Evolutionary conservation across 352 stramenopile species (phyloP).

Genomic region (Globisporangium apiculatum): DNA sequence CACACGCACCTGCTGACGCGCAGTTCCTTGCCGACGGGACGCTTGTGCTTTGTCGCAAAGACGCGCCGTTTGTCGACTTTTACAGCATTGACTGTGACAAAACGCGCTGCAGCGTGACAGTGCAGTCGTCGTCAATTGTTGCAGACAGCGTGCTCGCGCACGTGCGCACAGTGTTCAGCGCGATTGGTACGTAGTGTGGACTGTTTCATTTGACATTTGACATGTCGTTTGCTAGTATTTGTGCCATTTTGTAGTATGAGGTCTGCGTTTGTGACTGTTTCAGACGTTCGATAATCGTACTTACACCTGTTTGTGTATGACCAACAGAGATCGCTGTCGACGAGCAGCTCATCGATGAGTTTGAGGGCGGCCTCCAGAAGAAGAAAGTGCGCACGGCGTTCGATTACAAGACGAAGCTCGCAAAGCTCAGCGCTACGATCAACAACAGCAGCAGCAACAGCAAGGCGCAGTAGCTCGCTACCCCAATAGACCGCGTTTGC

Average conservation of each 20-base stretch:
- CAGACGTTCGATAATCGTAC: too few species aligned
- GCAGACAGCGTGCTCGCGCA: conserved; percentile 24
- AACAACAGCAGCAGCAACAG: neutral
- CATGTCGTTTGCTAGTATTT: too few species aligned
- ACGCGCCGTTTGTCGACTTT: conserved; percentile 51
- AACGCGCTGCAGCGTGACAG: neutral
- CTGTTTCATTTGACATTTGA: too few species aligned
- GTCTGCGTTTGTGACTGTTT: conserved; percentile 5
- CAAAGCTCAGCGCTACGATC: conserved; percentile 2
- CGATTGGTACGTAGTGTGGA: conserved; percentile 33
- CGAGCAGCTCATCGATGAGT: conserved; percentile 40
- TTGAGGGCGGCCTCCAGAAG: conserved; percentile 71
- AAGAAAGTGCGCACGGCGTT: conserved; percentile 60
- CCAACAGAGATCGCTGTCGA: conserved; percentile 35
- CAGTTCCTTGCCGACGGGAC: conserved; percentile 37
- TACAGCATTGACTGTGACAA: conserved; percentile 31
- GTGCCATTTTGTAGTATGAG: neutral
- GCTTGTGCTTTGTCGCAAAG: conserved; percentile 54
- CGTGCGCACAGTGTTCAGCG: conserved; percentile 35
- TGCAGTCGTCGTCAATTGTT: conserved; percentile 5
- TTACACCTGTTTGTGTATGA: too few species aligned
- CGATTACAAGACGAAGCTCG: conserved; percentile 34
- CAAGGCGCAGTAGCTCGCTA: neutral
- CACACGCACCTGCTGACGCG: conserved; percentile 38
- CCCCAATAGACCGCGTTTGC: too few species aligned